These are phyloP conservation scores for Dothistroma pini DNA, from an alignment of 2,329 filamentous ascomycete species.

Conservation along the genomic window DNA sequence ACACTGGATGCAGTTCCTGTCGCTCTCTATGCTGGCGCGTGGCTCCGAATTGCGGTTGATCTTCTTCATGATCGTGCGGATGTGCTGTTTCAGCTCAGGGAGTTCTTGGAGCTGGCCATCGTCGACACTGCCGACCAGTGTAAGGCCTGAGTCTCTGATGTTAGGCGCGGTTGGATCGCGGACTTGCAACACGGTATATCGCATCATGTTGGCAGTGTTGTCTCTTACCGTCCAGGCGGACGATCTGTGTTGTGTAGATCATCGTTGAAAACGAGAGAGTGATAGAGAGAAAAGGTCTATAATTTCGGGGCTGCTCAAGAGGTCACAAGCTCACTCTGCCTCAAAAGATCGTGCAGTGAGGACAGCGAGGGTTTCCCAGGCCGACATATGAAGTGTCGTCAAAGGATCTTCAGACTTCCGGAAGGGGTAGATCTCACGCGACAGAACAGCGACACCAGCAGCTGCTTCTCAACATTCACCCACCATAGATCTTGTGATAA, in stretches of 20 bases:
- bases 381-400: neutral
- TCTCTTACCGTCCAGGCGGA: constrained; percentile 76
- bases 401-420: neutral
- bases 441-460: neutral
- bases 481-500: neutral
- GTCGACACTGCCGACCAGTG: constrained; percentile 92
- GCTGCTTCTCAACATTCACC: neutral
- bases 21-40: constrained; percentile 87
- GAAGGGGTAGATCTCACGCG: neutral
- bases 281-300: neutral
- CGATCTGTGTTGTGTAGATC: constrained; percentile 73
- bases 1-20: constrained; percentile 80
- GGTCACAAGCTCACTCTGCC: neutral
- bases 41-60: constrained; percentile 84
- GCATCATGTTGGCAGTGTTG: constrained; percentile 6
- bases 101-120: constrained; percentile 78
- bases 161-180: constrained; percentile 14
- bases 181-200: neutral
- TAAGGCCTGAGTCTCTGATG: constrained; percentile 62
- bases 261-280: constrained; percentile 17
- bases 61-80: constrained; percentile 84
- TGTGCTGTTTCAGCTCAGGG: constrained; percentile 82
- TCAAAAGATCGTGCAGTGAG: neutral
- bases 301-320: neutral
- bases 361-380: neutral